Evolutionary conservation across 2,329 filamentous ascomycete species (phyloP).

Genomic region (Parasarocladium wereldwijsianum): DNA sequence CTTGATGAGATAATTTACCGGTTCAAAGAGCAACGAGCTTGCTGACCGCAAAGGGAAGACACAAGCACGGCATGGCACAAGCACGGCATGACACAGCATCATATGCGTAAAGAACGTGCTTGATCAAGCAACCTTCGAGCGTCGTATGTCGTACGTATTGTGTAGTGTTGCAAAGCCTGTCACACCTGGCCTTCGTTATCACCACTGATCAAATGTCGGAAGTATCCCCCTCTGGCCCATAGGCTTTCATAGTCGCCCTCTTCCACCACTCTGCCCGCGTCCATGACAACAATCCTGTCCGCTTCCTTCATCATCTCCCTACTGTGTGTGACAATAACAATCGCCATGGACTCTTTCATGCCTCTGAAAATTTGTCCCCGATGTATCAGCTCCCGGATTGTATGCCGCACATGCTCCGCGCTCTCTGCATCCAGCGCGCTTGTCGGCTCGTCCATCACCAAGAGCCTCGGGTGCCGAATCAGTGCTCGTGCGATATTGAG

Average conservation of each 20-base stretch:
- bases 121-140: too few relatives aligned
- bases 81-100: too few relatives aligned
- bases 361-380: constrained; percentile 8
- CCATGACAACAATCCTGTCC: constrained; percentile 57
- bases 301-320: constrained; percentile 77
- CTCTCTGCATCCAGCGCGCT: constrained; percentile 61
- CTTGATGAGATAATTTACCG: too few relatives aligned
- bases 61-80: too few relatives aligned
- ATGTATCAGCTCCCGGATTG: constrained; percentile 39
- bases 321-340: constrained; percentile 72
- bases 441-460: constrained; percentile 81
- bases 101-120: too few relatives aligned
- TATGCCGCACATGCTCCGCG: constrained; percentile 47
- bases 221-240: constrained; percentile 24
- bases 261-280: constrained; percentile 47
- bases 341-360: constrained; percentile 35
- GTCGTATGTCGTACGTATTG: too few relatives aligned
- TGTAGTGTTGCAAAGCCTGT: too few relatives aligned
- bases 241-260: constrained; percentile 52
- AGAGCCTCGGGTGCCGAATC: constrained; percentile 51
- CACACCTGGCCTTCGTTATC: constrained; percentile 4
- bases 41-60: too few relatives aligned
- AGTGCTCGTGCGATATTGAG: constrained; percentile 71
- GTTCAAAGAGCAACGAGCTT: too few relatives aligned
- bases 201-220: constrained; percentile 31